These are phyloP conservation scores for Capsella bursapastoris DNA, from an alignment of 345 rosid species.

Conservation along the genomic window DNA sequence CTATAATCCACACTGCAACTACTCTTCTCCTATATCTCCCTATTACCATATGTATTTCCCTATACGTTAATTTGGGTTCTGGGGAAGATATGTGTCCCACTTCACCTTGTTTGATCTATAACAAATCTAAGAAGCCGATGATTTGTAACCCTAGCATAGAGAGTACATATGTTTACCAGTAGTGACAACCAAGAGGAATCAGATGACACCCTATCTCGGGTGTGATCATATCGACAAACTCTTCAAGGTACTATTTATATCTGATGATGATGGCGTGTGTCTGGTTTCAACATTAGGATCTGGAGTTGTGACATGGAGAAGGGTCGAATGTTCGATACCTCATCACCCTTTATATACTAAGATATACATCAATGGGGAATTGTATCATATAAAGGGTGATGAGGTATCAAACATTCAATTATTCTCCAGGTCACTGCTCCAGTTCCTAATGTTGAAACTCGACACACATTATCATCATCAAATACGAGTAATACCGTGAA, in stretches of 20 bases:
- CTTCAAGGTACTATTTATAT: background rate
- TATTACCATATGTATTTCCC: background rate
- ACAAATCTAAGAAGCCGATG: background rate
- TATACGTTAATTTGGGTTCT: background rate
- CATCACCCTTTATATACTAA: background rate
- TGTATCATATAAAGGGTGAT: background rate
- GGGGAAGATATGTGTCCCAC: background rate
- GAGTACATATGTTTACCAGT: background rate
- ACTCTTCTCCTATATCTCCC: background rate
- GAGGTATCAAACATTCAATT: too few species aligned
- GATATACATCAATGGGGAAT: background rate
- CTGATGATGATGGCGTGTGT: background rate
- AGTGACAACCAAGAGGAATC: too few species aligned
- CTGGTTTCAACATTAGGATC: background rate
- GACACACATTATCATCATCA: too few species aligned
- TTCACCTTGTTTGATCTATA: background rate
- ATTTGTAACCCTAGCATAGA: background rate
- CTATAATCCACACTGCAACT: background rate
- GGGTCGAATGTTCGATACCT: background rate
- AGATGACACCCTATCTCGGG: too few species aligned
- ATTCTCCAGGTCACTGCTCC: too few species aligned
- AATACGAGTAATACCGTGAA: too few species aligned
- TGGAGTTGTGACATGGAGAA: background rate
- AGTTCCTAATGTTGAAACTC: too few species aligned
- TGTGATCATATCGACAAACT: too few species aligned